These are phyloP conservation scores for Sporothrix phasma DNA, from an alignment of 2,329 filamentous ascomycete species.

Conservation along the genomic window DNA sequence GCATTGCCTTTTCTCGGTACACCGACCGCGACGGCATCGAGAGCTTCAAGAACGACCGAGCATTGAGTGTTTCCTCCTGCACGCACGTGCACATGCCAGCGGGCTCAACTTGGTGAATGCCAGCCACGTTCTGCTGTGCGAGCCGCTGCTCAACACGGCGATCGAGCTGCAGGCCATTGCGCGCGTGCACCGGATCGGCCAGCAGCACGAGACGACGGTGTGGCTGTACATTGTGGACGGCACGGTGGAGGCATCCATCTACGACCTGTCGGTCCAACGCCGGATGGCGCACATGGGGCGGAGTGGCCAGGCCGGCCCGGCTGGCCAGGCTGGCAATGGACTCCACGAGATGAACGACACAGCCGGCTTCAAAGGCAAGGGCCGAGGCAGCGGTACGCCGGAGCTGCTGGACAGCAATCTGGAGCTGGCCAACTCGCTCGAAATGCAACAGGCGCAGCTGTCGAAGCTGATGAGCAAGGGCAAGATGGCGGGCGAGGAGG, in stretches of 20 bases:
- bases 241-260: slow-evolving; percentile 86
- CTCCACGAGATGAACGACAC: slow-evolving; percentile 18
- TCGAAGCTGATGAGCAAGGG: slow-evolving; percentile 61
- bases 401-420: slow-evolving; percentile 52
- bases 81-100: slow-evolving; percentile 78
- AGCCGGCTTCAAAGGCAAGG: slow-evolving; percentile 25
- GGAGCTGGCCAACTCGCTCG: slow-evolving; percentile 75
- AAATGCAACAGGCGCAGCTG: slow-evolving; percentile 65
- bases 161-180: slow-evolving; percentile 93
- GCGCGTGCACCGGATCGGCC: slow-evolving; percentile 88
- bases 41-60: slow-evolving; percentile 64
- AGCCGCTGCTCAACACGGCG: slow-evolving; percentile 86
- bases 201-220: slow-evolving; percentile 77
- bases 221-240: slow-evolving; percentile 91
- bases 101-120: slow-evolving; percentile 89
- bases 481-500: slow-evolving; percentile 65
- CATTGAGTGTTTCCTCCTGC: slow-evolving; percentile 76
- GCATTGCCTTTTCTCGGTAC: slow-evolving; percentile 65
- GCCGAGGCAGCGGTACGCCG: slow-evolving; percentile 27
- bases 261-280: slow-evolving; percentile 71
- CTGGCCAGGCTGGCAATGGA: too few relatives aligned
- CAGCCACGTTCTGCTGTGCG: slow-evolving; percentile 87
- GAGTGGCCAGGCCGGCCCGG: slow-evolving; percentile 14
- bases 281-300: slow-evolving; percentile 65
- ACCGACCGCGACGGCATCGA: slow-evolving; percentile 58